Percentiles rank a stretch among this genome's conserved stretches.
These are phyloP conservation scores for Solanum commersonii DNA, from an alignment of 257 asterid species.

Conservation along the genomic window DNA sequence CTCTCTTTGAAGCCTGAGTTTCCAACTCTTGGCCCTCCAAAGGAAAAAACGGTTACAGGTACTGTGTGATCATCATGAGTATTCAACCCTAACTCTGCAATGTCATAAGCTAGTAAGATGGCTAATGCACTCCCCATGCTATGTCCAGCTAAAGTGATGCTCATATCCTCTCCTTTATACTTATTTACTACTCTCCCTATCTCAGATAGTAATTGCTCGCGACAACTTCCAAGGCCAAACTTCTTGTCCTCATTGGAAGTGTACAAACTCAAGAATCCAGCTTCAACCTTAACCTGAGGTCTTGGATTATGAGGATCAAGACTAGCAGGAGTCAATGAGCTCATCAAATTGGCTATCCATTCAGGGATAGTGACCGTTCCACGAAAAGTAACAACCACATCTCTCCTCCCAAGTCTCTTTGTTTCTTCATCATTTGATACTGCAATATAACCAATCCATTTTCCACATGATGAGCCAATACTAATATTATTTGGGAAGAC, in stretches of 20 bases:
- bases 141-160: constrained; percentile 54
- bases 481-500: neutral
- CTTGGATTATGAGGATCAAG: constrained; percentile 42
- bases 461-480: constrained; percentile 6
- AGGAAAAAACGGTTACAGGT: constrained; percentile 54
- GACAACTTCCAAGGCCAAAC: constrained; percentile 52
- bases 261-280: constrained; percentile 53
- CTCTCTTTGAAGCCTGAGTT: constrained; percentile 51
- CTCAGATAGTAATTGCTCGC: constrained; percentile 59
- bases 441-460: constrained; percentile 63
- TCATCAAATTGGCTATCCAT: constrained; percentile 62
- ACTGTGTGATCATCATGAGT: neutral
- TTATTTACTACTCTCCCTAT: constrained; percentile 31
- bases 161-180: constrained; percentile 30
- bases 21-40: constrained; percentile 73
- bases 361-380: constrained; percentile 49
- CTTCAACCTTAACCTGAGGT: constrained; percentile 46
- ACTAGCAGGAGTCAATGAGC: constrained; percentile 40
- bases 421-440: constrained; percentile 23
- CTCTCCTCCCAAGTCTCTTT: constrained; percentile 37
- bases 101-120: constrained; percentile 36
- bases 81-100: constrained; percentile 53
- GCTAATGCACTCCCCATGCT: constrained; percentile 79
- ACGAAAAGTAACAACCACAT: constrained; percentile 43
- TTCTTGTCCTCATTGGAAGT: constrained; percentile 25